Base-by-base conservation (phyloP, 164 flowering plant species). In the Brasenia schreberi region DNA sequence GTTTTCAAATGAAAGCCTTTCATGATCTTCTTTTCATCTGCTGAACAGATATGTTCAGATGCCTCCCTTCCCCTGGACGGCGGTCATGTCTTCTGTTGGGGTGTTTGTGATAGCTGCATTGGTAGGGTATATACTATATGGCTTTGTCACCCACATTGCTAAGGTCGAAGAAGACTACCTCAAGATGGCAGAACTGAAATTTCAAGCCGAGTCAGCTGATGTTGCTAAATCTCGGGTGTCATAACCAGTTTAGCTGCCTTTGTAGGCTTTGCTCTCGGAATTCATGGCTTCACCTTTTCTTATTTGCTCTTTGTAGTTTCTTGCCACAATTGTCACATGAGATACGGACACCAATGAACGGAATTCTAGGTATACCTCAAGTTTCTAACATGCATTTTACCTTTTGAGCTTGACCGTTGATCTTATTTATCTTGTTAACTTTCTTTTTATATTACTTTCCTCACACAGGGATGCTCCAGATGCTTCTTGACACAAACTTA, bases 321-420 rank as follows among this genome's bases (percentile, higher is more conserved):
- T 93, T 19, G 98, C 98, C 39, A 93, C 96, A 52, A 96, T 93
- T 93, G 68, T 93, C 98, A 63, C 98, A 93, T 76, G 98, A 93
- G 80, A 93, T 93, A 64, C 79, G 98, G 64, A 93, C 97, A 1
- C 98, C 98, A 23, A 93, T 93, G 97, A 90, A 93, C 79, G 98
- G 98, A 23, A 7, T 33, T 12, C 19, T 17, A 62, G 19, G 56
- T n/a, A 62, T 17, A n/a, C 42, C 65, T 5, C 14, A 11, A 19
- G 11, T 11, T 4, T 59, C 4, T 53, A 7, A 12, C 53, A 45
- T 7, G 12, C 12, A 12, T 45, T 45, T 12, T 7, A 12, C 53
- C 7, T 45, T 45, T 45, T 12, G 7, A 5, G 53, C 53, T 2
- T 45, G 12, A 45, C 53, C 53, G 7, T 45, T 12, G 7, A 7